Evolutionary conservation across 2,329 filamentous ascomycete species (phyloP), one percentile per base, ranked within the genome.

Genomic region (Alternaria viburni): DNA sequence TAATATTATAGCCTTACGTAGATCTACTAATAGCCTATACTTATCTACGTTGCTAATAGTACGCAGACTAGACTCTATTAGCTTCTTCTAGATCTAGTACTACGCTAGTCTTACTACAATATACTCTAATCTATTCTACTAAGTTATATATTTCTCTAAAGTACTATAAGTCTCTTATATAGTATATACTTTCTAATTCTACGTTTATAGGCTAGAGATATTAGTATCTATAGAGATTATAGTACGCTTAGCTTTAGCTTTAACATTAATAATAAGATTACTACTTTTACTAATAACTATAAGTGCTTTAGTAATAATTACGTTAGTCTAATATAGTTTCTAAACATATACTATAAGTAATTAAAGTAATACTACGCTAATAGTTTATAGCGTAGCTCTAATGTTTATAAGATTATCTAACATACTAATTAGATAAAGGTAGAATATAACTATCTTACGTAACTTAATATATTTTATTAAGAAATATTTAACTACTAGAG

Each of bases 31-130:
- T 17, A 60, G 43, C n/a, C 50, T 30, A 4, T 30, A 21, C 49
- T 59, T 30, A 54, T 59, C 50, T 43, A 15, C 6, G 17, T 55
- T 8, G 30, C 52, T n/a, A 23, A 43, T 2, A 30, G 41, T 54
- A n/a, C 30, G 43, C 7, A 19, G 8, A 59, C 21, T 54, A 15
- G 57, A 47, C 41, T 28, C 50, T 3, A n/a, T 45, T 13, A 59
- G 26, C 30, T 45, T 59, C 23, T n/a, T 49, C 23, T 59, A 13
- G 49, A 59, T 30, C 57, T n/a, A 59, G 50, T 59, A 43, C 57
- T 59, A 30, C 23, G 57, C 28, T 49, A 59, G 50, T 50, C 26
- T 54, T 12, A 59, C n/a, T 32, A 54, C 9, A 21, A 15, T 28
- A 43, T 59, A 2, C 6, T 59, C 57, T 25, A 30, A 23, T 59